Evolutionary conservation across 164 flowering plant species (phyloP), one percentile per base, ranked within the genome.

Genomic region (Stephania yunnanensis): DNA sequence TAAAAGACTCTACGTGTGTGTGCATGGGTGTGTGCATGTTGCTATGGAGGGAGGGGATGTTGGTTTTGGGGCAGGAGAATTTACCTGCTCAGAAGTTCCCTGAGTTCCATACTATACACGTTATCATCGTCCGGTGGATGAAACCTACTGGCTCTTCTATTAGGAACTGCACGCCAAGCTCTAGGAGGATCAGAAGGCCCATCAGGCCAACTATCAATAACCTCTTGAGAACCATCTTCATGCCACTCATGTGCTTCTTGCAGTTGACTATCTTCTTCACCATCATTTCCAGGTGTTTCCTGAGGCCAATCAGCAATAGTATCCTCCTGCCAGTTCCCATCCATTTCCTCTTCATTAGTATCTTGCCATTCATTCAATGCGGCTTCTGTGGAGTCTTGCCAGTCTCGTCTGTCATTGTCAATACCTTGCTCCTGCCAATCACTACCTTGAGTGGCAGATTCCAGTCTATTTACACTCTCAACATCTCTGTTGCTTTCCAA

Each of bases 1-100:
- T 10, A 46, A 63, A 61, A 36, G 4, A 36, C 42, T 36, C 42
- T 36, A 2, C 4, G 42, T 36, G 42, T 36, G 25, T 25, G 25
- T 0, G 25, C 25, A 36, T 36, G 42, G 42, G 42, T 36, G 42
- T 36, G 42, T 36, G 42, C 42, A 1, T 36, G 42, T 36, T 36
- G 42, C 42, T 2, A 36, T 36, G 42, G 42, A 36, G 42, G 42
- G 42, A 36, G 4, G 42, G 42, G 42, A 36, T 36, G 42, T 4
- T 36, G 42, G 42, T 36, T 42, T 1, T 22, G 48, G 58, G 58
- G n/a, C 20, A 64, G 22, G 66, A 61, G 9, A 42, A 30, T 19
- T 7, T 78, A 94, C 99, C 99, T 94, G 95, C 98, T 89, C n/a
- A 94, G 78, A 44, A 96, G 93, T 77, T 96, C 99, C 80, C 99